phyloP scores from a whole-genome alignment of 805 yeast species.

The Lipomyces orientalis region DNA sequence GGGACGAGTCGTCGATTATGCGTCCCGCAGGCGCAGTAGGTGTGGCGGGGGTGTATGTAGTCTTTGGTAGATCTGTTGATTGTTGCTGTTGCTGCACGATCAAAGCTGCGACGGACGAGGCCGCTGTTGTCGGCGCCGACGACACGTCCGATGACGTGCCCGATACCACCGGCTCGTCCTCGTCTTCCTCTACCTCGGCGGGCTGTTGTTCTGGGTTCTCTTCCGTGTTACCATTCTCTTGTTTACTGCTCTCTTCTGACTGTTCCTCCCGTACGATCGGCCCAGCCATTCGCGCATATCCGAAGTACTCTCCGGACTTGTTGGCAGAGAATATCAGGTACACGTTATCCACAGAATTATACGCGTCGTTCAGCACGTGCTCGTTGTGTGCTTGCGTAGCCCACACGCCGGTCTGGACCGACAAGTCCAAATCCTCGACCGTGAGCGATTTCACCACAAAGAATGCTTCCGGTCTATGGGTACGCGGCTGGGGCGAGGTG shows the following conservation, averaged over 20 bases:
- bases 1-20: slow-evolving; percentile 45
- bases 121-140: slow-evolving; percentile 2
- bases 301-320: slow-evolving; percentile 49
- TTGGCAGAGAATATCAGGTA: slow-evolving; percentile 51
- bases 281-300: slow-evolving; percentile 49
- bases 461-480: slow-evolving; percentile 41
- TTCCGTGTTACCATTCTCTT: neutral
- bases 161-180: neutral
- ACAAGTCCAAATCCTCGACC: slow-evolving; percentile 47
- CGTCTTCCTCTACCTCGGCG: neutral
- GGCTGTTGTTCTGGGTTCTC: neutral
- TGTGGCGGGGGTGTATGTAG: slow-evolving; percentile 39
- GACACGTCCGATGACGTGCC: slow-evolving; percentile 6
- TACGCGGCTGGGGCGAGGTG: neutral
- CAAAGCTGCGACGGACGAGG: slow-evolving; percentile 9
- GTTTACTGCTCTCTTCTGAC: slow-evolving; percentile 11
- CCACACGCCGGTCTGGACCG: slow-evolving; percentile 47
- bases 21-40: slow-evolving; percentile 44
- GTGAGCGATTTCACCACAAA: slow-evolving; percentile 51
- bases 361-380: slow-evolving; percentile 48
- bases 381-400: slow-evolving; percentile 51
- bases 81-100: slow-evolving; percentile 8
- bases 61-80: slow-evolving; percentile 22
- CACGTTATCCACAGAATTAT: slow-evolving; percentile 44
- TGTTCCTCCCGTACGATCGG: slow-evolving; percentile 36